A percentile compares a stretch with the other conserved stretches of the same genome.
These are phyloP conservation scores for Plectosphaerella plurivora DNA, from an alignment of 2,329 filamentous ascomycete genomes.

Conservation along the genomic window DNA sequence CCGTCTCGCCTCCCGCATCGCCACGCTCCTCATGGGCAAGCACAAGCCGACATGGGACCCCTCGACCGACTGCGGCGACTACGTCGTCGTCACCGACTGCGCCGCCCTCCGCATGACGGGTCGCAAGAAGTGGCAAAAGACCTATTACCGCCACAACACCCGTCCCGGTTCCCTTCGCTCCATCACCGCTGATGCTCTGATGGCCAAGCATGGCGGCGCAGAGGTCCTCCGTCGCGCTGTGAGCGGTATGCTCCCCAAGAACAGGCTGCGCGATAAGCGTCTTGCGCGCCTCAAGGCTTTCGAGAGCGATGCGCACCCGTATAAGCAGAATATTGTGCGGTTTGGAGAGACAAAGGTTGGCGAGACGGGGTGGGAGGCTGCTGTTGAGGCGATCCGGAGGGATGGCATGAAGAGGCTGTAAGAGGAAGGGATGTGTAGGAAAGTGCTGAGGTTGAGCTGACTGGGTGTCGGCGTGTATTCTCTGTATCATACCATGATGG, in stretches of 20 bases:
- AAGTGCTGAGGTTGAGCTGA: neutral
- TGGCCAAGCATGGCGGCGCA: slow-evolving; percentile 87
- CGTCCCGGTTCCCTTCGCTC: slow-evolving; percentile 80
- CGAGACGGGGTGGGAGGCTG: slow-evolving; percentile 46
- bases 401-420: slow-evolving; percentile 47
- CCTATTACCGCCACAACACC: slow-evolving; percentile 92
- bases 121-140: slow-evolving; percentile 89
- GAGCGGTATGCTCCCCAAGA: slow-evolving; percentile 97
- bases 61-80: slow-evolving; percentile 97
- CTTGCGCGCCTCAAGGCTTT: slow-evolving; percentile 90
- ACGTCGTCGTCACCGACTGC: slow-evolving; percentile 92
- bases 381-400: slow-evolving; percentile 44
- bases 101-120: slow-evolving; percentile 82
- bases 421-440: neutral
- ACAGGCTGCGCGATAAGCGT: slow-evolving; percentile 81
- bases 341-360: slow-evolving; percentile 60
- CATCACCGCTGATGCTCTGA: slow-evolving; percentile 92
- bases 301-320: slow-evolving; percentile 88
- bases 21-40: slow-evolving; percentile 90
- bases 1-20: slow-evolving; percentile 83
- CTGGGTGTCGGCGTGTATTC: slow-evolving; percentile 11
- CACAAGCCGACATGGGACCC: slow-evolving; percentile 98
- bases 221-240: slow-evolving; percentile 91
- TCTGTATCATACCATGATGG: slow-evolving; percentile 6
- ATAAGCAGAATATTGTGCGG: slow-evolving; percentile 79